Evolutionary conservation across 441 rosid species (phyloP).

Genomic region (Gossypium laxum): DNA sequence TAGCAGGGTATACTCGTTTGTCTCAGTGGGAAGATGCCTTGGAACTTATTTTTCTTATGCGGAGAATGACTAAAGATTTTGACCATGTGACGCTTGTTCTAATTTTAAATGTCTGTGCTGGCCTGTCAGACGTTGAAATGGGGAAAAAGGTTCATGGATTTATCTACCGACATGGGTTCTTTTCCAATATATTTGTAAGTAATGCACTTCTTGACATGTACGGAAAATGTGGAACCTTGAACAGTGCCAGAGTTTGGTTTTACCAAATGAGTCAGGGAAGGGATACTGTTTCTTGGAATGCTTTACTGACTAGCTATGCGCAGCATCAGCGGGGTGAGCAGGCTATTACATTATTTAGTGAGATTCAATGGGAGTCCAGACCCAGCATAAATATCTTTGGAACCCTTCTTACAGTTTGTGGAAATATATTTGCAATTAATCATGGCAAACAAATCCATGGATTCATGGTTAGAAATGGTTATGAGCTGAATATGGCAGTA

Average conservation of each 20-base stretch:
- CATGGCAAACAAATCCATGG: slow-evolving; percentile 66
- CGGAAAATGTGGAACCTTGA: slow-evolving; percentile 58
- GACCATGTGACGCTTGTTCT: slow-evolving; percentile 54
- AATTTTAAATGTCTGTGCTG: slow-evolving; percentile 52
- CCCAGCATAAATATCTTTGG: slow-evolving; percentile 57
- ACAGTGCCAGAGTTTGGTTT: slow-evolving; percentile 48
- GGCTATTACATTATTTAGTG: slow-evolving; percentile 43
- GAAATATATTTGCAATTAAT: slow-evolving; percentile 42
- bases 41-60: slow-evolving; percentile 44
- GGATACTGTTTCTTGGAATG: slow-evolving; percentile 68
- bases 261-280: slow-evolving; percentile 47
- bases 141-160: slow-evolving; percentile 72
- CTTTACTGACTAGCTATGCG: slow-evolving; percentile 54
- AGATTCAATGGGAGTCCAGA: slow-evolving; percentile 54
- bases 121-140: slow-evolving; percentile 52
- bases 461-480: slow-evolving; percentile 56
- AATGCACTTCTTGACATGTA: slow-evolving; percentile 73
- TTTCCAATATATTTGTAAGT: slow-evolving; percentile 38
- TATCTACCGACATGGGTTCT: slow-evolving; percentile 44
- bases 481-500: slow-evolving; percentile 40
- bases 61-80: slow-evolving; percentile 29
- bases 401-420: slow-evolving; percentile 63
- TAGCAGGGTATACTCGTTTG: slow-evolving; percentile 51
- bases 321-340: slow-evolving; percentile 48
- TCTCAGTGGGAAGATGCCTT: slow-evolving; percentile 59